Base-by-base conservation (phyloP, 805 yeast genomes). In the Grigorovia humatica region DNA sequence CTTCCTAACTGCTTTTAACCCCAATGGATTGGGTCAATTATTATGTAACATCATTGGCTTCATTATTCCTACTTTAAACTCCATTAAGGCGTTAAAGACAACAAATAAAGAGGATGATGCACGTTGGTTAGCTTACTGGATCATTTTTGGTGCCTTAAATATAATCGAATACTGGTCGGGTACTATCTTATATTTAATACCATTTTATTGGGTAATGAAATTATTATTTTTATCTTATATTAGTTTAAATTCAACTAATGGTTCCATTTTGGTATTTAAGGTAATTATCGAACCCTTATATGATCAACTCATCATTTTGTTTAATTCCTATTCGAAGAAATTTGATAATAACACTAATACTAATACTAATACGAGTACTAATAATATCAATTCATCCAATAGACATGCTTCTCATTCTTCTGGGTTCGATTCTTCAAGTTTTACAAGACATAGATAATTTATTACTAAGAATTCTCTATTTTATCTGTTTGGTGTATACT, bases 111-210 rank as follows among this genome's bases (percentile, higher is more conserved):
- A 73, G 44, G 97, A 91, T 68, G 99, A 93, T 70, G 82, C 93
- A 47, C 83, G 85, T 68, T 80, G 87, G 67, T 79, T 93, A 65
- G 87, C 97, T 13, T 93, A 93, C 76, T 93, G 99, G 99, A 96
- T 93, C 53, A 96, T 93, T n/a, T 93, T 87, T 67, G 96, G 96
- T 15, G 82, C 83, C 61, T 80, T 93, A 74, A 88, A 83, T 69
- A 90, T 93, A 50, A 67, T 88, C 63, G 99, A 93, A 74, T 93
- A 88, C 78, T 93, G 97, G 98, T 83, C 96, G 51, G 80, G 82
- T 64, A 85, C 96, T 41, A 84, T 93, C 62, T 76, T 91, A 54
- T 89, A 89, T 78, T 88, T 96, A 95, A 72, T 93, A 59, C 99
- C 99, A 64, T 89, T 93, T 68, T 93, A 93, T 78, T 93, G 90